These are phyloP conservation scores for Monilinia fructigena DNA, from an alignment of 2,329 filamentous ascomycete genomes.

Conservation along the genomic window DNA sequence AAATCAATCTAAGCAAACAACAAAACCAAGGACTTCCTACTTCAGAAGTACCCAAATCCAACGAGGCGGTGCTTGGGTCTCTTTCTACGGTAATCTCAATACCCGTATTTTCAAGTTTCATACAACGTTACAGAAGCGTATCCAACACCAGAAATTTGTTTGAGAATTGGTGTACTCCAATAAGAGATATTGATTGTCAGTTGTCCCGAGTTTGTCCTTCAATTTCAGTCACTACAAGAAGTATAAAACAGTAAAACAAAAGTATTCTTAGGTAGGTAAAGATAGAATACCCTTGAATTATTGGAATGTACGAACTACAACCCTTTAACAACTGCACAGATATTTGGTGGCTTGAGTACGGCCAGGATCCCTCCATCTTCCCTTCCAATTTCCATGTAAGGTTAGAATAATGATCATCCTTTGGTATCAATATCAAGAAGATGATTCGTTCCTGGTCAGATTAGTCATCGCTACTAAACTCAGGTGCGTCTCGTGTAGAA, in stretches of 20 bases:
- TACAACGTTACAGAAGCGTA: constrained; percentile 9
- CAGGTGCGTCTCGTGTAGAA: background rate
- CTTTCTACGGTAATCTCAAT: constrained; percentile 14
- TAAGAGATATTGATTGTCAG: background rate
- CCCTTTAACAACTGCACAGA: constrained; percentile 1
- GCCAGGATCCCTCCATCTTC: background rate
- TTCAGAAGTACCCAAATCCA: constrained; percentile 16
- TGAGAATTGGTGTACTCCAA: background rate
- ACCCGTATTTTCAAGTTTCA: constrained; percentile 14
- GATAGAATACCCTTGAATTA: background rate
- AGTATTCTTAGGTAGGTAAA: background rate
- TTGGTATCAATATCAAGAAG: background rate
- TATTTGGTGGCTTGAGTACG: constrained; percentile 16
- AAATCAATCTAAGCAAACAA: background rate
- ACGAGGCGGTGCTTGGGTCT: constrained; percentile 13
- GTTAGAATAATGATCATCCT: background rate
- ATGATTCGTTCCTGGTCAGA: constrained; percentile 7
- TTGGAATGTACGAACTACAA: background rate
- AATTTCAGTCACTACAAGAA: background rate
- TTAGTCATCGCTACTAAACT: background rate
- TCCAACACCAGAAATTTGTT: constrained; percentile 2
- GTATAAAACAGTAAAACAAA: background rate
- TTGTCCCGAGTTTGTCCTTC: background rate
- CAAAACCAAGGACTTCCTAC: constrained; percentile 2
- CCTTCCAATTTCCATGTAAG: background rate